Percentiles rank a stretch among this genome's conserved stretches.
Conservation (phyloP, 176 grass and related monocot species). For the Rhynchospora tenuis region DNA sequence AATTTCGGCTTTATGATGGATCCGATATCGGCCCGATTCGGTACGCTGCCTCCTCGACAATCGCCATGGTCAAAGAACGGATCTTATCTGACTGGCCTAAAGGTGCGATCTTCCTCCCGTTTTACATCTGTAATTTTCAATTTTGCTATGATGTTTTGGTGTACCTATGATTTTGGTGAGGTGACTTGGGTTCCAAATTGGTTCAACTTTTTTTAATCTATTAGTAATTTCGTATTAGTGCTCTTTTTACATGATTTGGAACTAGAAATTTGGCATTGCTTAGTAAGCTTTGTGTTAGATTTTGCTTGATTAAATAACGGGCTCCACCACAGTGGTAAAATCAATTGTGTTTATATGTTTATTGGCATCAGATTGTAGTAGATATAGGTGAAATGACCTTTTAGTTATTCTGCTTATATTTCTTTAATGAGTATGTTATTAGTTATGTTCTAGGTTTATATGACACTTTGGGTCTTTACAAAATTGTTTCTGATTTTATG, state of each 20-base stretch:
- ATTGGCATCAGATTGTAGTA: not conserved
- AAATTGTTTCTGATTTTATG: not conserved
- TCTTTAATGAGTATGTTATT: not conserved
- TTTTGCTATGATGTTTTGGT: not conserved
- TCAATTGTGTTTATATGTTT: not conserved
- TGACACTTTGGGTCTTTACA: not conserved
- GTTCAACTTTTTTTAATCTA: not conserved
- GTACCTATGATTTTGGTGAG: not conserved
- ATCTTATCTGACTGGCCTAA: conserved; percentile 82
- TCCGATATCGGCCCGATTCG: conserved; percentile 66
- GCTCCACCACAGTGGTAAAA: not conserved
- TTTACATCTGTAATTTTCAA: not conserved
- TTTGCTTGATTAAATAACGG: not conserved
- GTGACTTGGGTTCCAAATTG: not conserved
- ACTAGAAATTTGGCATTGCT: not conserved
- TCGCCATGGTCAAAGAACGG: conserved; percentile 74
- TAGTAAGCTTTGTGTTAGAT: not conserved
- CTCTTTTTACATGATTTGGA: not conserved
- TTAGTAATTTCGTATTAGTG: not conserved
- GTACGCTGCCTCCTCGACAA: conserved; percentile 55
- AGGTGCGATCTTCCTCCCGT: conserved; percentile 32
- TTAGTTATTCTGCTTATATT: not conserved
- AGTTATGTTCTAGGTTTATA: not conserved
- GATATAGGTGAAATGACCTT: not conserved
- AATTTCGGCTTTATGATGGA: conserved; percentile 74